Percentiles rank a stretch among this genome's conserved stretches.
Evolutionary conservation across 352 stramenopile genomes (phyloP).

Genomic region (Pythium grandisporangium): DNA sequence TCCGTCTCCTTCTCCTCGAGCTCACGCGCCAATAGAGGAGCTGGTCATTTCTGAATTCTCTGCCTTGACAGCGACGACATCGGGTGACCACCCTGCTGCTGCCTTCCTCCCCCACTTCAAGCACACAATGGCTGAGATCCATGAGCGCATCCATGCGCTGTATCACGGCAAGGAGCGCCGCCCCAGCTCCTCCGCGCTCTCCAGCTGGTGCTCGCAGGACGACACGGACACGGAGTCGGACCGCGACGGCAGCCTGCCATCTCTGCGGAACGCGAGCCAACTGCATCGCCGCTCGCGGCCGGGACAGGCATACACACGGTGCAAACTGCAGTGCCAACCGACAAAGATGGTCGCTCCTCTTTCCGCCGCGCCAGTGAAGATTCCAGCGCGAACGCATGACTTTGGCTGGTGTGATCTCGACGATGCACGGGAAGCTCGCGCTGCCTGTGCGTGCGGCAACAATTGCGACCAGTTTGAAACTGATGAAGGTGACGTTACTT

Average conservation of each 20-base stretch:
- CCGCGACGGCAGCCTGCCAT: slow-evolving; percentile 28
- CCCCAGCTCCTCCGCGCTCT: slow-evolving; percentile 12
- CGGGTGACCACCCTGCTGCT: too few species aligned
- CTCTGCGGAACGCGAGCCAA: too few species aligned
- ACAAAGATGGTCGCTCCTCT: neutral
- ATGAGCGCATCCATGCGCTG: slow-evolving; percentile 5
- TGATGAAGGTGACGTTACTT: slow-evolving; percentile 6
- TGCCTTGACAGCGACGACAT: too few species aligned
- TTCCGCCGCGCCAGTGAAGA: slow-evolving; percentile 16
- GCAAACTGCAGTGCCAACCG: too few species aligned
- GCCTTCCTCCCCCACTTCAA: too few species aligned
- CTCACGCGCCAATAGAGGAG: too few species aligned
- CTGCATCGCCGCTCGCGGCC: too few species aligned
- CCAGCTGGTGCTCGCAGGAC: slow-evolving; percentile 37
- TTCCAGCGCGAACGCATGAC: slow-evolving; percentile 24
- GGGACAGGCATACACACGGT: too few species aligned
- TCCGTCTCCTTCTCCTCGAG: too few species aligned
- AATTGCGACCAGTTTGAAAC: slow-evolving; percentile 24
- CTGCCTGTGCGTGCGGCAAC: slow-evolving; percentile 32
- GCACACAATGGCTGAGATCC: slow-evolving; percentile 9
- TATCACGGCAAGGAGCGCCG: too few species aligned
- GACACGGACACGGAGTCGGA: slow-evolving; percentile 68
- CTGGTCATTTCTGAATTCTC: too few species aligned
- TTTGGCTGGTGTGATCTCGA: slow-evolving; percentile 34
- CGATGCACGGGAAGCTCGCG: slow-evolving; percentile 18